Evolutionary conservation across 176 grass and related monocot species (phyloP).

Genomic region (Oryza punctata): DNA sequence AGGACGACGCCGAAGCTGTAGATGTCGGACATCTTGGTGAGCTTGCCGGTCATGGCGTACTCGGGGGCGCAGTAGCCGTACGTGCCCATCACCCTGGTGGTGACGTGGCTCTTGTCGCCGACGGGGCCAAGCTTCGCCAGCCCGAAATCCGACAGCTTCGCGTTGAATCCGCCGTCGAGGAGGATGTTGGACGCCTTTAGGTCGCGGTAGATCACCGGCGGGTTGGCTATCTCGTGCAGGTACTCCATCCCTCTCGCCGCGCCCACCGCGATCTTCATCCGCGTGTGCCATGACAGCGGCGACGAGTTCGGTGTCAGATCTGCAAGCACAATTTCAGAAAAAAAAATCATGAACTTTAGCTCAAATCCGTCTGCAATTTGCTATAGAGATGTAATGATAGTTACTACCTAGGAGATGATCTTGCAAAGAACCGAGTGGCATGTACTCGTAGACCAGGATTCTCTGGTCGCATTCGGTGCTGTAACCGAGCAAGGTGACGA

Average conservation of each 20-base stretch:
- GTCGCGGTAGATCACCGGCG: conserved; percentile 83
- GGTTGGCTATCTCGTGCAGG: conserved; percentile 83
- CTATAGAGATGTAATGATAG: too few relatives aligned
- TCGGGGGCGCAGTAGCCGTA: conserved; percentile 92
- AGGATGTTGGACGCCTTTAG: conserved; percentile 93
- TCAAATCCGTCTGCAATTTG: not conserved
- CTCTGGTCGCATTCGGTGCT: conserved; percentile 75
- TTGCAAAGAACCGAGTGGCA: conserved; percentile 77
- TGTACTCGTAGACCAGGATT: conserved; percentile 86
- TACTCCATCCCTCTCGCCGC: conserved; percentile 80
- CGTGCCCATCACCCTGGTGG: conserved; percentile 89
- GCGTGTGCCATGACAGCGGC: conserved; percentile 68
- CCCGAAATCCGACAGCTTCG: conserved; percentile 83
- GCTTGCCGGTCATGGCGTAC: conserved; percentile 74
- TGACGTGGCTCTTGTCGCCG: conserved; percentile 76
- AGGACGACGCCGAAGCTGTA: conserved; percentile 88
- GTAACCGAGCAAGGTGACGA: conserved; percentile 87
- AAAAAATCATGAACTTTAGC: not conserved
- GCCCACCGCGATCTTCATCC: conserved; percentile 80
- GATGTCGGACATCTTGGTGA: conserved; percentile 92
- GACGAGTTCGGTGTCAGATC: conserved; percentile 50
- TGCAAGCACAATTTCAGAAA: conserved; percentile 12
- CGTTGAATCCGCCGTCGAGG: conserved; percentile 56
- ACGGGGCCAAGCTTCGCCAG: conserved; percentile 80
- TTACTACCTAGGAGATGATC: conserved; percentile 65